Conservation (phyloP, 2,329 filamentous ascomycete species). For the Cercospora janseana region DNA sequence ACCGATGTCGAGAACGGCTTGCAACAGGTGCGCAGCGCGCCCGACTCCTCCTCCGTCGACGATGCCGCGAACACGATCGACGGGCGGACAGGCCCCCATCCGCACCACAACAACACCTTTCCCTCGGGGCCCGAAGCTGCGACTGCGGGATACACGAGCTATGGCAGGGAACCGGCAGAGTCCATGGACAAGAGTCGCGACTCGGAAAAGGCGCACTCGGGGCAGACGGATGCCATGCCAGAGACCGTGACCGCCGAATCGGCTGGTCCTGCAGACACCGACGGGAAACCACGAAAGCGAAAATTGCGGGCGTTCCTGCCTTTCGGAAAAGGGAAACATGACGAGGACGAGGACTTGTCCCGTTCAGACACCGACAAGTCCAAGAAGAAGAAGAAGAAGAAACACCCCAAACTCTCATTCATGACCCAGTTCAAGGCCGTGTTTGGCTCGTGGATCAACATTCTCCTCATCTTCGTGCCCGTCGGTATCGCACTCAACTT, state of each 20-base stretch:
- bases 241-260: conserved; percentile 19
- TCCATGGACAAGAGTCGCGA: conserved; percentile 13
- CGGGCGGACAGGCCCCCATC: background rate
- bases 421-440: conserved; percentile 66
- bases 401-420: conserved; percentile 32
- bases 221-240: conserved; percentile 15
- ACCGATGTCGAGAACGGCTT: conserved; percentile 28
- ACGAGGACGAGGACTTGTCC: conserved; percentile 10
- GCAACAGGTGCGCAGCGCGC: conserved; percentile 21
- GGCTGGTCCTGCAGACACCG: conserved; percentile 11
- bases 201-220: conserved; percentile 10
- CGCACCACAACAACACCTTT: conserved; percentile 14
- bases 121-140: conserved; percentile 12
- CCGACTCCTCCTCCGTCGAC: conserved; percentile 13
- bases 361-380: conserved; percentile 24
- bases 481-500: conserved; percentile 73
- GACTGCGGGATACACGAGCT: conserved; percentile 11
- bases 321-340: conserved; percentile 17
- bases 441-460: conserved; percentile 82
- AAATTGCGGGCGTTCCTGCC: conserved; percentile 26
- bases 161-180: conserved; percentile 1
- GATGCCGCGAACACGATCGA: conserved; percentile 24
- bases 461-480: conserved; percentile 75
- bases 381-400: conserved; percentile 29
- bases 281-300: conserved; percentile 27